phyloP scores from a whole-genome alignment of 2,329 filamentous ascomycete genomes.

The Colletotrichum tropicicola region DNA sequence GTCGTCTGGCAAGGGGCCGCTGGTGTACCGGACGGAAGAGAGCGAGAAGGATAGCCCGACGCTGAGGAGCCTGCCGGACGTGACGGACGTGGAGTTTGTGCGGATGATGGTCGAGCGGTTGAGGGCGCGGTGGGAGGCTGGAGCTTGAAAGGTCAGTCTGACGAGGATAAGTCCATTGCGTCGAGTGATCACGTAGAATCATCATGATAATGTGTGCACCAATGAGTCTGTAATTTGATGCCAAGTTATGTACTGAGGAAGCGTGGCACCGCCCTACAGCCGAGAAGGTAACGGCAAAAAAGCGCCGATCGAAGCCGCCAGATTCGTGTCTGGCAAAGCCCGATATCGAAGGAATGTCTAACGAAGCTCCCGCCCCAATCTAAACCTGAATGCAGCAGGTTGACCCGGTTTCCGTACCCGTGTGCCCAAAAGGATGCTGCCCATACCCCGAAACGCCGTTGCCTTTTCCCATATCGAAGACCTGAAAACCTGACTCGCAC shows the following conservation, averaged over 20 bases:
- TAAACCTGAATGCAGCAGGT: neutral
- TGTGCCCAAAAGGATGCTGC: neutral
- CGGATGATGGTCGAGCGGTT: neutral
- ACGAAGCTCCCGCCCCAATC: neutral
- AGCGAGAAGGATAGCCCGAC: constrained; percentile 3
- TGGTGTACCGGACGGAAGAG: neutral
- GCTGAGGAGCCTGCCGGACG: neutral
- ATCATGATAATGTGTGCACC: neutral
- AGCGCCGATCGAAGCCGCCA: too few species aligned
- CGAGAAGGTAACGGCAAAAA: too few species aligned
- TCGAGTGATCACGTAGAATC: too few species aligned
- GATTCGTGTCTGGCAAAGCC: neutral
- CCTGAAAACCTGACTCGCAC: too few species aligned
- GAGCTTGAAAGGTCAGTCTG: too few species aligned
- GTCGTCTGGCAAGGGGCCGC: neutral
- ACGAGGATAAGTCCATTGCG: too few species aligned
- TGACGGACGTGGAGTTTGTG: neutral
- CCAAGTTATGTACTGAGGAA: too few species aligned
- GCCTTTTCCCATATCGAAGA: neutral
- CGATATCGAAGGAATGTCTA: neutral
- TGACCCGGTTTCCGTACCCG: neutral
- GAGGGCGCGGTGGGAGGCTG: neutral
- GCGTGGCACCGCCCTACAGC: neutral
- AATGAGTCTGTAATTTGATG: neutral
- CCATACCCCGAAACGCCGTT: neutral